A percentile compares a stretch with the other conserved stretches of the same genome.
Evolutionary conservation across 257 asterid species (phyloP).

Genomic region (Fraxinus excelsior): DNA sequence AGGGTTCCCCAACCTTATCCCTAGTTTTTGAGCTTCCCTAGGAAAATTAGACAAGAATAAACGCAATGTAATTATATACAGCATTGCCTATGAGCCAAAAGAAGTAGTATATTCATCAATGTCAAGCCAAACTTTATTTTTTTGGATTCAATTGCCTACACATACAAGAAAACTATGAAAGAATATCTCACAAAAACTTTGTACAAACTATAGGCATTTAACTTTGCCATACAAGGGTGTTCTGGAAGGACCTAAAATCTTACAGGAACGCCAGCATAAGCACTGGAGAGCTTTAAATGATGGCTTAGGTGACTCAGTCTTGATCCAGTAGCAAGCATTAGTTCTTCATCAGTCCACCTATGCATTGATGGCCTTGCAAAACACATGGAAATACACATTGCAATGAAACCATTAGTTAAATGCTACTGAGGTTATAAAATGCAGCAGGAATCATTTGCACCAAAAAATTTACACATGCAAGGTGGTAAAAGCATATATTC

Average conservation of each 20-base stretch:
- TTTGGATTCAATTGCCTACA: slow-evolving; percentile 1
- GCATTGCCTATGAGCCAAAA: neutral
- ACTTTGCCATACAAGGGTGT: slow-evolving; percentile 9
- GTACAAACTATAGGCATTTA: slow-evolving; percentile 16
- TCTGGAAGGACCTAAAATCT: slow-evolving; percentile 27
- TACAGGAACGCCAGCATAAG: slow-evolving; percentile 73
- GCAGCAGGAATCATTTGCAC: slow-evolving; percentile 24
- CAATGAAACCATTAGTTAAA: slow-evolving; percentile 6
- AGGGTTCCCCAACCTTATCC: slow-evolving; percentile 76
- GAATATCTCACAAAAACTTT: neutral
- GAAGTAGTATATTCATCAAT: neutral
- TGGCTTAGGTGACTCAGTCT: slow-evolving; percentile 49
- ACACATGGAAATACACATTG: neutral
- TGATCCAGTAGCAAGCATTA: slow-evolving; percentile 81
- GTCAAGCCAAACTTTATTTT: neutral
- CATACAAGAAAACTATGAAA: slow-evolving; percentile 4
- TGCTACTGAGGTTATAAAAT: slow-evolving; percentile 17
- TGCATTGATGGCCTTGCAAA: slow-evolving; percentile 29
- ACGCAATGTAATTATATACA: neutral
- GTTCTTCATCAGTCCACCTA: slow-evolving; percentile 77
- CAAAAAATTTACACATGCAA: neutral
- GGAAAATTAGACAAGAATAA: slow-evolving; percentile 20
- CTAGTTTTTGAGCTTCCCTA: slow-evolving; percentile 72
- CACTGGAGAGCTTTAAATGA: slow-evolving; percentile 62
- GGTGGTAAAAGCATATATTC: neutral